Evolutionary conservation across 2,329 filamentous ascomycete species (phyloP), one percentile per base, ranked within the genome.

Genomic region (Waltergamsia citrina): DNA sequence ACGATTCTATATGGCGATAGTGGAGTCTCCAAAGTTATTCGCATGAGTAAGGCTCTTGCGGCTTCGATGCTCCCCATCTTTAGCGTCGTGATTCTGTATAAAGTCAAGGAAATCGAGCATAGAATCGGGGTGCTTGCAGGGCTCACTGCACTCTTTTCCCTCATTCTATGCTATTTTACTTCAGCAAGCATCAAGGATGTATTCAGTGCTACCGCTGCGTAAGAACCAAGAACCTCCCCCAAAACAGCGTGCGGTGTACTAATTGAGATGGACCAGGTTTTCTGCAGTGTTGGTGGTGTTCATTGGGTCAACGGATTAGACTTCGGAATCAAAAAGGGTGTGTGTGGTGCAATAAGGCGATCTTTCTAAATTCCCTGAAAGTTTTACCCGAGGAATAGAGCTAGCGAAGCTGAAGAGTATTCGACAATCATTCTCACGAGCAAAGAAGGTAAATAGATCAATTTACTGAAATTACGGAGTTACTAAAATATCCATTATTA

Each of bases 231-330:
- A n/a, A n/a, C n/a, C n/a, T n/a, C n/a, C n/a, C n/a, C n/a, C n/a
- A n/a, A n/a, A n/a, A n/a, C n/a, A n/a, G n/a, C n/a, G n/a, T n/a
- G n/a, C n/a, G n/a, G n/a, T n/a, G n/a, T n/a, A n/a, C n/a, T n/a
- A n/a, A n/a, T n/a, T n/a, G 20, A 15, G 32, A 16, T n/a, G 29
- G 17, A 17, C n/a, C n/a, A n/a, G n/a, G n/a, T 31, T 31, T 31
- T 31, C 17, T 7, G 15, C 18, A 16, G 25, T 7, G 37, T 38
- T 42, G 38, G 39, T 43, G 24, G n/a, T n/a, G n/a, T n/a, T n/a
- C n/a, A n/a, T n/a, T n/a, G n/a, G n/a, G n/a, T n/a, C n/a, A n/a
- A n/a, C n/a, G n/a, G n/a, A n/a, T n/a, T n/a, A n/a, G n/a, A n/a
- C n/a, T n/a, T n/a, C n/a, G n/a, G n/a, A n/a, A n/a, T n/a, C n/a